phyloP scores from a whole-genome alignment of 805 yeast species.

The Scheffersomyces lignosus region DNA sequence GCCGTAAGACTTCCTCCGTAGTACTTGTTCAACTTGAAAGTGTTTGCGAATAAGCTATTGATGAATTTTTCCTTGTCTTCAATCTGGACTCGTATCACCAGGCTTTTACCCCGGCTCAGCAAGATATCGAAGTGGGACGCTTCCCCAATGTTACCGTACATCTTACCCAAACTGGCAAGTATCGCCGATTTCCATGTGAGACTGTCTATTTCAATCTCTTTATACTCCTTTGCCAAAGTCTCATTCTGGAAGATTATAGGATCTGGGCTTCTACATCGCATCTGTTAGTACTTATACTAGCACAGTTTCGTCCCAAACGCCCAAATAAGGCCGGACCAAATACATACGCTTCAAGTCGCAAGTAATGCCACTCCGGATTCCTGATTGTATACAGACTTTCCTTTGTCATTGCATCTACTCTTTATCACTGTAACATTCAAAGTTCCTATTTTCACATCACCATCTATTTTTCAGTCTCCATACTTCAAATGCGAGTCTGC shows the following conservation, averaged over 20 bases:
- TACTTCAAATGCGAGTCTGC: no score
- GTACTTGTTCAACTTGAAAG: constrained; percentile 26
- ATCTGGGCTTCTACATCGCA: constrained; percentile 8
- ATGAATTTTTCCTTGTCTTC: constrained; percentile 29
- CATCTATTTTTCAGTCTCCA: no score
- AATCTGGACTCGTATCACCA: constrained; percentile 26
- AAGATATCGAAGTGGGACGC: constrained; percentile 16
- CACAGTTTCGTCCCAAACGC: no score
- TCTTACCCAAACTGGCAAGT: constrained; percentile 10
- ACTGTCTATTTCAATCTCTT: constrained; percentile 8
- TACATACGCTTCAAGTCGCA: constrained; percentile 15
- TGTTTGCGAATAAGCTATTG: constrained; percentile 31
- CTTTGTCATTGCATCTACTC: no score
- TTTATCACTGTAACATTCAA: no score
- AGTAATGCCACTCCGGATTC: constrained; percentile 14
- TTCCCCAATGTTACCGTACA: constrained; percentile 19
- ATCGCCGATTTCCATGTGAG: constrained; percentile 20
- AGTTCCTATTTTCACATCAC: no score
- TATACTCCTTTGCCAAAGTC: constrained; percentile 2
- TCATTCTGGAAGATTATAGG: constrained; percentile 3
- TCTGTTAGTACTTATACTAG: constrained; percentile 8
- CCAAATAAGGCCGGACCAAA: background rate
- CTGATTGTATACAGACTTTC: no score
- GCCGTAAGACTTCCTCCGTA: constrained; percentile 16
- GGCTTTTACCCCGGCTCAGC: constrained; percentile 6